Percentiles rank a stretch among this genome's conserved stretches.
phyloP scores from a whole-genome alignment of 345 rosid genomes.

The Acer yangbiense region DNA sequence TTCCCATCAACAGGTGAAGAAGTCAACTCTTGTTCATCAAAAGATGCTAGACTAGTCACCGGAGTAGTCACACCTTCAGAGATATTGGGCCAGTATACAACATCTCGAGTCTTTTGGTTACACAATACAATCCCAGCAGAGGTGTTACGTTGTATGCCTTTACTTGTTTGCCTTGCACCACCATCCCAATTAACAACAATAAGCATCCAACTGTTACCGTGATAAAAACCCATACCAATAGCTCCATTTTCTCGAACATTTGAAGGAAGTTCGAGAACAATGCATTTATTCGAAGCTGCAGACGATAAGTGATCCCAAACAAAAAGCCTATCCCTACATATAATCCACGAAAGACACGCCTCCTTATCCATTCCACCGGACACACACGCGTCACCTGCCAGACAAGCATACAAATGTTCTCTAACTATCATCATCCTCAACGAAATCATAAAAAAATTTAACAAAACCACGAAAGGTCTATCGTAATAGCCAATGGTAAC shows the following conservation, averaged over 20 bases:
- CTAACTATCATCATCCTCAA: conserved; percentile 10
- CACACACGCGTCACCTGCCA: conserved; percentile 51
- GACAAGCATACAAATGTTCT: conserved; percentile 22
- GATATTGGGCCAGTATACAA: conserved; percentile 78
- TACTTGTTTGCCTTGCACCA: conserved; percentile 32
- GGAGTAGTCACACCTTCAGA: conserved; percentile 47
- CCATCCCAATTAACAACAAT: conserved; percentile 69
- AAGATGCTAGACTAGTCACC: conserved; percentile 38
- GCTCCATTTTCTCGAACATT: conserved; percentile 34
- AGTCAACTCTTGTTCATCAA: conserved; percentile 43
- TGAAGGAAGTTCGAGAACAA: conserved; percentile 66
- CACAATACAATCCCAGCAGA: conserved; percentile 66
- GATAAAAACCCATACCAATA: conserved; percentile 28
- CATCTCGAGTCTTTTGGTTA: conserved; percentile 58
- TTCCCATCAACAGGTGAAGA: conserved; percentile 46
- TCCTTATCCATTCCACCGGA: conserved; percentile 86
- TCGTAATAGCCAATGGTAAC: conserved; percentile 23
- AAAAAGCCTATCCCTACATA: conserved; percentile 62
- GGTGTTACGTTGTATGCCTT: conserved; percentile 34
- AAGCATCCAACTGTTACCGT: conserved; percentile 59
- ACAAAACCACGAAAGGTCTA: neutral
- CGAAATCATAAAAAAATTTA: neutral
- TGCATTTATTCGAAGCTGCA: conserved; percentile 49
- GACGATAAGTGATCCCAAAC: conserved; percentile 75
- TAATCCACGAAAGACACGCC: conserved; percentile 79